Evolutionary conservation across 1,284 basidiomycete species (phyloP), one percentile per base, ranked within the genome.

Genomic region (Ceratobasidium sp.): DNA sequence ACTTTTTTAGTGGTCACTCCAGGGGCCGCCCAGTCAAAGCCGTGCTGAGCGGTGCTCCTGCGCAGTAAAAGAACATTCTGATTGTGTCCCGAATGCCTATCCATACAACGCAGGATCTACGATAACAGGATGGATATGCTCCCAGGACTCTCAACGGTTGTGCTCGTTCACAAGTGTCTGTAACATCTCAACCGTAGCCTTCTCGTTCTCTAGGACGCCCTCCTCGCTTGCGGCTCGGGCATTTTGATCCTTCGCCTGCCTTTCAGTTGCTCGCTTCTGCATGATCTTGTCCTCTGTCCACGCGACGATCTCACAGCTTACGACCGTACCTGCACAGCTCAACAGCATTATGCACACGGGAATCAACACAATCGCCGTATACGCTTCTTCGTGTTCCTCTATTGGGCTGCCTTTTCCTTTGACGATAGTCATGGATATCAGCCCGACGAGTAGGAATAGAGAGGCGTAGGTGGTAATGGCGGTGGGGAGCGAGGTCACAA

Each of bases 401-500:
- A 51, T 4, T 51, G 6, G 6, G 4, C 6, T 24, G 50, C 50
- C 50, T 17, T 51, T 51, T 24, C 50, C 50, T 17, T 51, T 51
- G 36, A 24, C 60, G 2, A 63, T 63, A 7, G 60, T 63, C 60
- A 63, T 63, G n/a, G 41, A 36, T 22, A 63, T 15, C 60, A 63
- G 27, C 41, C 60, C 60, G 11, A 41, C 41, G 7, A 63, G 41
- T 15, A 63, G 41, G 60, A 63, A 63, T 11, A 63, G 24, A 2
- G 60, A 63, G n/a, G 60, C 44, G 24, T 63, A 63, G 1, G 60
- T 63, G 14, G 60, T 29, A 15, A 63, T 63, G 2, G 60, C 60
- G 2, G 60, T 63, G n/a, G 60, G 60, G n/a, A 63, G 24, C 19
- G 60, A 36, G 3, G 60, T 63, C 24, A 63, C 44, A 24, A 63